Base-by-base conservation (phyloP, 805 yeast species). In the Candida odintsovae region DNA sequence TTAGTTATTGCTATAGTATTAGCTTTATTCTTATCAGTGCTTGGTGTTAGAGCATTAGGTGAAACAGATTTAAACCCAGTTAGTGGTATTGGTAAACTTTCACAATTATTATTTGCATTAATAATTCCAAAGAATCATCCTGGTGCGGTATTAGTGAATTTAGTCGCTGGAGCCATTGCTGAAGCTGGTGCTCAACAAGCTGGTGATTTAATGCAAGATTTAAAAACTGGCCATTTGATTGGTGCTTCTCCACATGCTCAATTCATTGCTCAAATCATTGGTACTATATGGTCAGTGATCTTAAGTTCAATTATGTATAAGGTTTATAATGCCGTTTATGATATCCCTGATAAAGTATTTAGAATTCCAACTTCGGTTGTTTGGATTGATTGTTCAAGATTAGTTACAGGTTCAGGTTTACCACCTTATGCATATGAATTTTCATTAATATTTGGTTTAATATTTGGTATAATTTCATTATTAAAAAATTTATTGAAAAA, bases 131-230 rank as follows among this genome's bases (percentile, higher is more conserved):
- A 72, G 28, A 64, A 71, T 40, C 86, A 82, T 48, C 95, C 95
- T 1, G 90, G 95, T 2, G 78, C 89, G 11, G 88, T 94, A 6
- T 68, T 92, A 37, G 80, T 89, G 40, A 94, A 92, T 61, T 70
- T 92, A 42, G 85, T 92, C 1, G 96, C 97, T 4, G 99, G 99
- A 16, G 99, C 97, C 13, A 82, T 92, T 38, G 95, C 98, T 1
- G 99, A 92, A 68, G 97, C 98, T 0, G 98, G 98, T 9, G 97
- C 99, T 3, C 98, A 94, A 68, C 99, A 92, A 67, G 97, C 98
- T 2, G 98, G 99, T 26, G 99, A 92, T 66, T 72, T 92, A 60
- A 87, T 94, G 96, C 99, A 92, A 69, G 98, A 94, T 67, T 72
- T 92, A 55, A 94, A 94, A 63, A 90, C 99, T 0, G 98, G 98